Percentiles rank a stretch among this genome's conserved stretches.
These are phyloP conservation scores for Penicillium parvum DNA, from an alignment of 495 filamentous ascomycete species.

Conservation along the genomic window DNA sequence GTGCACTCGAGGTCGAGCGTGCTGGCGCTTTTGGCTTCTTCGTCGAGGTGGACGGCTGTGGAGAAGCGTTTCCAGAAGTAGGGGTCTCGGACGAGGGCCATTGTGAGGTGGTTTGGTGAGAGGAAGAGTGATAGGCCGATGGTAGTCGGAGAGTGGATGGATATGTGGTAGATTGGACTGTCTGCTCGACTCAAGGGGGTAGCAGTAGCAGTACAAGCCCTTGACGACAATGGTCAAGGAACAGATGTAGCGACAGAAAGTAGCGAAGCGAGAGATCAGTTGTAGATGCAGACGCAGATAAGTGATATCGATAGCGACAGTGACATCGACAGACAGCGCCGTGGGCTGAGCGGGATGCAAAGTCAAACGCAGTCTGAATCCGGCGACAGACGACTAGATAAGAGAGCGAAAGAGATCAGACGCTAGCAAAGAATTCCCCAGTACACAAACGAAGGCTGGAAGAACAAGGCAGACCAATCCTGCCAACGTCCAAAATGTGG, in stretches of 20 bases:
- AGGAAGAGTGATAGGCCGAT: neutral
- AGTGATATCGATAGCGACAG: too few species aligned
- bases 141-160: too few species aligned
- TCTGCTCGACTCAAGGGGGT: neutral
- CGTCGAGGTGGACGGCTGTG: slow-evolving; percentile 51
- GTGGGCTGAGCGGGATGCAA: too few species aligned
- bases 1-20: slow-evolving; percentile 7
- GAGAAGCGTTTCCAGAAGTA: slow-evolving; percentile 62
- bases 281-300: too few species aligned
- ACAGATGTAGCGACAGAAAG: too few species aligned
- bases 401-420: slow-evolving; percentile 7
- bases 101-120: slow-evolving; percentile 8
- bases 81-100: slow-evolving; percentile 53
- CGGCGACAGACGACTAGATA: slow-evolving; percentile 8
- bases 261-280: too few species aligned
- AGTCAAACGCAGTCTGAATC: too few species aligned
- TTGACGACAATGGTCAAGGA: neutral
- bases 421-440: slow-evolving; percentile 12
- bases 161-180: too few species aligned
- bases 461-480: slow-evolving; percentile 3
- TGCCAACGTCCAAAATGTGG: slow-evolving; percentile 5
- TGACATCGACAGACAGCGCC: too few species aligned
- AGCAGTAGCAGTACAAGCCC: neutral
- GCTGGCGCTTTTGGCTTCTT: slow-evolving; percentile 24
- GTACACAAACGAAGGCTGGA: slow-evolving; percentile 1